These are phyloP conservation scores for Cladobotryum protrusum DNA, from an alignment of 2,329 filamentous ascomycete species.

Conservation along the genomic window DNA sequence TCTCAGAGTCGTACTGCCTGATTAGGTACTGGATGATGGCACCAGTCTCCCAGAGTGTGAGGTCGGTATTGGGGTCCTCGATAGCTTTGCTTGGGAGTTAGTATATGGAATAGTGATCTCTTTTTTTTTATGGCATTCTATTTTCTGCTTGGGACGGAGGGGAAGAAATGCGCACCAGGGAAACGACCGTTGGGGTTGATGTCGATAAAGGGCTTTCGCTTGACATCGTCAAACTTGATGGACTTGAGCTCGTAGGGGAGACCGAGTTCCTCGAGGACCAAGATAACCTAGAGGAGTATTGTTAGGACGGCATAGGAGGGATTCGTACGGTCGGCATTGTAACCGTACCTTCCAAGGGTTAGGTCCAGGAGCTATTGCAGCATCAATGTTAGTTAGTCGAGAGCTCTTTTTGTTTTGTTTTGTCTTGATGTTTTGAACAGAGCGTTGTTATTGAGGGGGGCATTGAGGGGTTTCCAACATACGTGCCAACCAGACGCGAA, in stretches of 20 bases:
- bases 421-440: too few relatives aligned
- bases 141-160: too few relatives aligned
- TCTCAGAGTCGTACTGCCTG: slow-evolving; percentile 16
- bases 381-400: too few relatives aligned
- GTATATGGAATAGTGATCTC: too few relatives aligned
- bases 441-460: too few relatives aligned
- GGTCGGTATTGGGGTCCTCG: slow-evolving; percentile 15
- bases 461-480: too few relatives aligned
- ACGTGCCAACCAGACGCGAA: too few relatives aligned
- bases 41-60: slow-evolving; percentile 18
- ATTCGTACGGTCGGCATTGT: background rate
- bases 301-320: background rate
- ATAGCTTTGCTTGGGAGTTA: slow-evolving; percentile 6
- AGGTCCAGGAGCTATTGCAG: too few relatives aligned
- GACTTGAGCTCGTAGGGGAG: slow-evolving; percentile 25
- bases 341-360: too few relatives aligned
- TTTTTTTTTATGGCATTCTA: too few relatives aligned
- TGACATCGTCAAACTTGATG: slow-evolving; percentile 18
- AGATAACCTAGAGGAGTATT: slow-evolving; percentile 20
- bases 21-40: slow-evolving; percentile 17
- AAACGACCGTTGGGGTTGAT: slow-evolving; percentile 31
- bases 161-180: slow-evolving; percentile 3
- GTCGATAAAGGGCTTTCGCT: slow-evolving; percentile 17
- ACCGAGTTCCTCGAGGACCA: slow-evolving; percentile 31
- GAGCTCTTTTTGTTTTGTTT: too few relatives aligned